Percentiles rank a stretch among this genome's conserved stretches.
phyloP scores from a whole-genome alignment of 768 basidiomycete genomes.

The Hydnum rufescens region DNA sequence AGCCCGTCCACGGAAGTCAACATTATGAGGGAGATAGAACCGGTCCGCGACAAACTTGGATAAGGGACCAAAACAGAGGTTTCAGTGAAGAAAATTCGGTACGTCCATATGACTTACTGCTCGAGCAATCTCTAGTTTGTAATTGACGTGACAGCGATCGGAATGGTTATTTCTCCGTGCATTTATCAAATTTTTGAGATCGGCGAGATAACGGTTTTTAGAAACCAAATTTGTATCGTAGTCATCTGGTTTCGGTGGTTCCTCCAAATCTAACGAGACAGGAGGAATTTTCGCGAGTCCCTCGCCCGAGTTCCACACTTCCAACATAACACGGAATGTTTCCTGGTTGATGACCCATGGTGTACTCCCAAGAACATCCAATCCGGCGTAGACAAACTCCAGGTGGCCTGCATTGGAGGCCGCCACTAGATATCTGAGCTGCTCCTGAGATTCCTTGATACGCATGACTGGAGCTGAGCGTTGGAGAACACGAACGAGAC shows the following conservation, averaged over 20 bases:
- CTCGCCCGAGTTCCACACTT: slow-evolving; percentile 77
- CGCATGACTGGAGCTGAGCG: slow-evolving; percentile 58
- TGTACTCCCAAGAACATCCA: slow-evolving; percentile 78
- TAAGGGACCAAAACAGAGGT: neutral
- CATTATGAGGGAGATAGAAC: slow-evolving; percentile 86
- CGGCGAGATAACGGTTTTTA: slow-evolving; percentile 33
- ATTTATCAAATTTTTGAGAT: slow-evolving; percentile 35
- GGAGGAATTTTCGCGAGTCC: slow-evolving; percentile 73
- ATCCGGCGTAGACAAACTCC: slow-evolving; percentile 68
- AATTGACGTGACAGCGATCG: slow-evolving; percentile 82
- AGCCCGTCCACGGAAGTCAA: slow-evolving; percentile 93
- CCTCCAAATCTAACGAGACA: slow-evolving; percentile 37
- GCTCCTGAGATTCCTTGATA: slow-evolving; percentile 77
- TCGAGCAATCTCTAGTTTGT: slow-evolving; percentile 89
- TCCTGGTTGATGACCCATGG: slow-evolving; percentile 76
- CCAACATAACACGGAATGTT: slow-evolving; percentile 47
- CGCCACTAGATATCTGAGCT: slow-evolving; percentile 52
- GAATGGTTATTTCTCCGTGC: slow-evolving; percentile 68
- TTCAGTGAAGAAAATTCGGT: neutral
- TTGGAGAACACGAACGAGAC: slow-evolving; percentile 28
- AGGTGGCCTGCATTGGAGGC: slow-evolving; percentile 57
- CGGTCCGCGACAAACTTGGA: slow-evolving; percentile 63
- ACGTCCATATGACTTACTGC: slow-evolving; percentile 33
- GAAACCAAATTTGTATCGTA: slow-evolving; percentile 33
- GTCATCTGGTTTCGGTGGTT: slow-evolving; percentile 36